phyloP scores from a whole-genome alignment of 1,284 basidiomycete species.

The Irpex sp. region DNA sequence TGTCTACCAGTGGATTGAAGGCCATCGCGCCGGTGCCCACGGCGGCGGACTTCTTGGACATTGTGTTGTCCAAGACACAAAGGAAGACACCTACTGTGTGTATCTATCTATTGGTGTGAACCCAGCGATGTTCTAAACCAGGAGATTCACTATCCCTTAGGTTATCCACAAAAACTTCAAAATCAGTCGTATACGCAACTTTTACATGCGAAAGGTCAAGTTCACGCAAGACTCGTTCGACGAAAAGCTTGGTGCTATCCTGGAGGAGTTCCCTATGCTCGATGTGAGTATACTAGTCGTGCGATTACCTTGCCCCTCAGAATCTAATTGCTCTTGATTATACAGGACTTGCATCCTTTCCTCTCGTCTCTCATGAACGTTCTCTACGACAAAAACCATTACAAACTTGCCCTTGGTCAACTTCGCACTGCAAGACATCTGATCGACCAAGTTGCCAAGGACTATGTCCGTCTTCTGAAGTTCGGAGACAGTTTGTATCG shows the following conservation, averaged over 20 bases:
- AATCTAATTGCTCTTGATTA: background rate
- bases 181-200: constrained; percentile 91
- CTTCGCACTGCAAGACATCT: constrained; percentile 91
- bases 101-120: background rate
- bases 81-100: constrained; percentile 94
- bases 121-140: too few relatives aligned
- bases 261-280: constrained; percentile 95
- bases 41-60: constrained; percentile 93
- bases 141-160: constrained; percentile 31
- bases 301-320: background rate
- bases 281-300: constrained; percentile 59
- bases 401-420: constrained; percentile 95
- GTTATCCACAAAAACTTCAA: constrained; percentile 99
- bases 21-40: constrained; percentile 97
- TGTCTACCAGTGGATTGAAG: constrained; percentile 89
- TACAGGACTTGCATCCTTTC: constrained; percentile 92
- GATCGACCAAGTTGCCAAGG: constrained; percentile 93
- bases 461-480: constrained; percentile 92
- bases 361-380: constrained; percentile 93
- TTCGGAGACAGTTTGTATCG: constrained; percentile 95
- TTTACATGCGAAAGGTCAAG: constrained; percentile 99
- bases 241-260: constrained; percentile 92
- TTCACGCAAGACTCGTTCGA: constrained; percentile 98
- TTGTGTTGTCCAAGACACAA: constrained; percentile 91
- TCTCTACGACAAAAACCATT: constrained; percentile 97